Base-by-base conservation (phyloP, 176 grass and related monocot species). In the Avena sativa region DNA sequence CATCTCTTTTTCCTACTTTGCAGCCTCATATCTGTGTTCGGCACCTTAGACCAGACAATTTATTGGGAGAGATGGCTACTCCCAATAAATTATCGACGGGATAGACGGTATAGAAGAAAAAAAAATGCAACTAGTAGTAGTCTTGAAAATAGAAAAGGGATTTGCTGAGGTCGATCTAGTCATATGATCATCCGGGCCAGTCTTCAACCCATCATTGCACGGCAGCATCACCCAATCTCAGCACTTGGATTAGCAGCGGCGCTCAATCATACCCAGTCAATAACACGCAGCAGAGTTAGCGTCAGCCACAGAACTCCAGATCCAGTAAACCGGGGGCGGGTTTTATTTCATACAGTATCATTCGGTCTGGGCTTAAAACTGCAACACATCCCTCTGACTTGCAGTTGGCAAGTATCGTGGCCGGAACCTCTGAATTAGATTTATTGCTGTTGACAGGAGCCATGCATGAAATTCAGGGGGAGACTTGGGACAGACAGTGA, bases 391-490 rank as follows among this genome's bases (percentile, higher is more conserved):
- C 21, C 16, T n/a, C 44, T 30, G 13, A 2, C 46, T 60, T 51
- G 66, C 55, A 59, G 76, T 69, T 68, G 49, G 5, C 5, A 23
- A 83, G 59, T 52, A n/a, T 6, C 8, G 23, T 52, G 63, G 5
- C 26, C 20, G 9, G 28, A 13, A 59, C 64, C 8, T 12, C 61
- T 75, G 71, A 13, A 76, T 9, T 56, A 55, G 64, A 79, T 5
- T 28, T 53, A 26, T 4, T 43, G 63, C 65, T 28, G 62, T 79
- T 83, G 79, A 55, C 43, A 79, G 7, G 66, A 80, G 63, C 81
- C 64, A 71, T 30, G 23, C 63, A 71, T 30, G 23, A 76, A 52
- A 78, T 56, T 78, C 26, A 34, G 13, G 12, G 66, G 17, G 21
- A 58, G 66, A 47, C 58, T 43, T 43, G 30, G 43, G 38, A 3